Conservation (phyloP, 139 green algal genomes). For the Micractinium sp. region DNA sequence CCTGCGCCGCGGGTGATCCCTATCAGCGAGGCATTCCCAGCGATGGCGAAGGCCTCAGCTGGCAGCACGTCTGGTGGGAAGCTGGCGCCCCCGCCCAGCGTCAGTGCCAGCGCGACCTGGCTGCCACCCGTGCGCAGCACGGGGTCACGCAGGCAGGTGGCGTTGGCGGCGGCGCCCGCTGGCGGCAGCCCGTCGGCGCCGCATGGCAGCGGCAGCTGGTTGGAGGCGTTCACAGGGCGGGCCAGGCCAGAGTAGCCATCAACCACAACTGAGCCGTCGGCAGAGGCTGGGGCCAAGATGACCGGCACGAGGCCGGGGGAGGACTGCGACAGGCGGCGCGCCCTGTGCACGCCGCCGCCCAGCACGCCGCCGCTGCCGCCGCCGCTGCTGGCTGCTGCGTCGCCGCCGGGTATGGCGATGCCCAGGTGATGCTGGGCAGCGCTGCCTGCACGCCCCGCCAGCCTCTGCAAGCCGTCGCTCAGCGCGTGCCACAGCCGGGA, state of each 20-base stretch:
- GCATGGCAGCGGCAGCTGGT: not conserved
- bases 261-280: not conserved
- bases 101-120: constrained; percentile 3
- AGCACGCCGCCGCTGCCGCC: not conserved
- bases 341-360: not conserved
- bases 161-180: not conserved
- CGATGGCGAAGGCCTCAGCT: not conserved
- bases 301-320: not conserved
- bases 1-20: not conserved
- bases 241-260: constrained; percentile 37
- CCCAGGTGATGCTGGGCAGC: too few species aligned
- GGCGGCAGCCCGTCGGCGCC: not conserved
- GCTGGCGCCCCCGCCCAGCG: not conserved
- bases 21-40: not conserved
- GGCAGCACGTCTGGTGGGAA: not conserved
- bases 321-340: not conserved
- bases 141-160: constrained; percentile 10
- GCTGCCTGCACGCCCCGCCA: too few species aligned
- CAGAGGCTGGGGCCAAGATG: not conserved
- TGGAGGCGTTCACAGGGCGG: not conserved
- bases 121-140: constrained; percentile 19
- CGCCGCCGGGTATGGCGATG: not conserved
- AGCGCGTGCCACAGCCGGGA: too few species aligned
- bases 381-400: not conserved
- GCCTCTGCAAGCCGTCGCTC: too few species aligned